phyloP scores from a whole-genome alignment of 1,139 yeast species.

The Nakaseomyces glabratus region DNA sequence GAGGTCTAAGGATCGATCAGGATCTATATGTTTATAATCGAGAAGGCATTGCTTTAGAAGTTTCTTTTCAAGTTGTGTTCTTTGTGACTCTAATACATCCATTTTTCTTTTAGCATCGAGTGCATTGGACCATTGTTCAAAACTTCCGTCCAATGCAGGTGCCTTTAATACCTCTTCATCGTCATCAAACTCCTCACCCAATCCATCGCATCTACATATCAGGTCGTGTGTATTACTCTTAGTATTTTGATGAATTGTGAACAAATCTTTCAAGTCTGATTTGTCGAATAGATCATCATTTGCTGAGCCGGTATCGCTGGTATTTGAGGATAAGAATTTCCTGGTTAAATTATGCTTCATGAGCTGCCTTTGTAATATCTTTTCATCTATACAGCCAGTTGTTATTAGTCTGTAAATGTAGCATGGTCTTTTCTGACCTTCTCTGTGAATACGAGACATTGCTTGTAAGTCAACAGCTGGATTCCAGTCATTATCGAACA shows the following conservation, averaged over 20 bases:
- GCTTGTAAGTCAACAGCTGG: conserved; percentile 92
- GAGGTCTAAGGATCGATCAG: conserved; percentile 24
- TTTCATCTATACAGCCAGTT: conserved; percentile 89
- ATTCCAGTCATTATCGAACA: conserved; percentile 91
- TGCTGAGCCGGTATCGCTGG: conserved; percentile 31
- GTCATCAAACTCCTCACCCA: conserved; percentile 23
- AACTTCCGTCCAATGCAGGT: neutral
- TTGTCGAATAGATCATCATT: conserved; percentile 48
- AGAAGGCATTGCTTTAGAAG: conserved; percentile 49
- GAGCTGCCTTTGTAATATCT: conserved; percentile 86
- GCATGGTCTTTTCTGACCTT: conserved; percentile 77
- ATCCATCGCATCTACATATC: conserved; percentile 59
- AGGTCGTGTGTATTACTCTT: conserved; percentile 75
- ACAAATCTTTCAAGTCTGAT: conserved; percentile 65
- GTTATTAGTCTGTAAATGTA: conserved; percentile 75
- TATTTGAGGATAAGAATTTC: conserved; percentile 50
- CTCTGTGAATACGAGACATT: conserved; percentile 91
- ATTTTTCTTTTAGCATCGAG: conserved; percentile 36
- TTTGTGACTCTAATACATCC: conserved; percentile 27
- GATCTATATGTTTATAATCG: conserved; percentile 56
- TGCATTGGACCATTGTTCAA: conserved; percentile 43
- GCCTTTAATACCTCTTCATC: conserved; percentile 15
- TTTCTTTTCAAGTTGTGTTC: conserved; percentile 30
- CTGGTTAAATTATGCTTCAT: conserved; percentile 76
- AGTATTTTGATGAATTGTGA: conserved; percentile 47